Base-by-base conservation (phyloP, 2,329 filamentous ascomycete genomes). In the Cytospora piceae region DNA sequence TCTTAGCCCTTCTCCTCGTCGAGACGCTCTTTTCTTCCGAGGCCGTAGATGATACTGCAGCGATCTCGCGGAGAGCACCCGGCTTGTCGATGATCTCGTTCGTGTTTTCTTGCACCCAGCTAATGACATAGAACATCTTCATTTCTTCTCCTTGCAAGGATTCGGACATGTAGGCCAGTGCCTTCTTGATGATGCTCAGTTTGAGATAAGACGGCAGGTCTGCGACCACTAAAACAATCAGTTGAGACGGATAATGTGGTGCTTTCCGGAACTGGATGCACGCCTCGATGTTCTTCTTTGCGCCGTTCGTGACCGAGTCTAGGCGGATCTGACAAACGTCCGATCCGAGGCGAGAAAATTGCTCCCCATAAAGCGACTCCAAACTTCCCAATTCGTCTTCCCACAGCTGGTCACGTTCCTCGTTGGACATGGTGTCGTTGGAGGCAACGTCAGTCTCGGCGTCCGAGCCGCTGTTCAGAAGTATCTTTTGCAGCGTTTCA, bases 141-240 rank as follows among this genome's bases (percentile, higher is more conserved):
- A 96, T 97, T 49, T 93, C 91, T 73, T 96, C 93, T 29, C 93
- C 94, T 17, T 89, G 79, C 34, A 96, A 83, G 32, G 88, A 87
- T 58, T 88, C 84, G 58, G 87, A 81, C 2, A 93, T 88, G 73
- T 94, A 88, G 5, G 85, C 81, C 6, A 97, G 80, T 1, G 90
- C 88, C 76, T 91, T 89, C 71, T 92, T 90, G 72, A 95, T 87
- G 46, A 97, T 89, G 73, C 93, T 97, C 14, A 99, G 82, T 67
- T 94, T 92, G 73, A 98, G 96, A 73, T 99, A 97, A 4, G 95
- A 93, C 24, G 95, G 95, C 15, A 98, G 83, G 14, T 86, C 85
- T 31, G 88, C 83, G 56, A 86, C 77, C 17, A 97, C 82, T 3
- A 89, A 87, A 42, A 97, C 80, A 12, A 96, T 85, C 82, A 79